A percentile compares a stretch with the other conserved stretches of the same genome.
These are phyloP conservation scores for Cytidiella melzeri DNA, from an alignment of 768 basidiomycete genomes.

Conservation along the genomic window DNA sequence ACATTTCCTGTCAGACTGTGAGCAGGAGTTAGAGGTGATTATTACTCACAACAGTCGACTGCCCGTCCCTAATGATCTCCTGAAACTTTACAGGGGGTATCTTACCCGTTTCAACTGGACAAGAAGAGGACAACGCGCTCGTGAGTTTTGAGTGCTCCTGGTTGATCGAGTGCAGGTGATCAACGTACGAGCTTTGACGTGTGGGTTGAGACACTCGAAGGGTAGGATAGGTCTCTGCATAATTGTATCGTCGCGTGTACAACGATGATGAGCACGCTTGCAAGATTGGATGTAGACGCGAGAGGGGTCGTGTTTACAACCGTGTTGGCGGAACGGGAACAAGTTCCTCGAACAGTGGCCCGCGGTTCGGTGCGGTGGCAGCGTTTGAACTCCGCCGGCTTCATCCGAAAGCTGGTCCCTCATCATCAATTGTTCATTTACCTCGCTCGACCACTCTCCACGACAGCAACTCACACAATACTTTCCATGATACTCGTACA, in stretches of 20 bases:
- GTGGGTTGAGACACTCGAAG: slow-evolving; percentile 17
- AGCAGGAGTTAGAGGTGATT: not conserved
- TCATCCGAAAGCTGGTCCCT: not conserved
- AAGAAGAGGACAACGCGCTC: slow-evolving; percentile 16
- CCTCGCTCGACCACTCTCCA: too few relatives aligned
- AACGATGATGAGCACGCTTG: not conserved
- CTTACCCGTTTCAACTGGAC: slow-evolving; percentile 35
- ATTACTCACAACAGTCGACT: slow-evolving; percentile 70
- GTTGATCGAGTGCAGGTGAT: slow-evolving; percentile 1
- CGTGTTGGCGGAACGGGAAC: not conserved
- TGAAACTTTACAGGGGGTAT: slow-evolving; percentile 85
- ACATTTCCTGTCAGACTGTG: slow-evolving; percentile 15
- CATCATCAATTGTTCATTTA: too few relatives aligned
- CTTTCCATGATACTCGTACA: too few relatives aligned
- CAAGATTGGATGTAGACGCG: not conserved
- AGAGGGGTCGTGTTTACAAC: not conserved
- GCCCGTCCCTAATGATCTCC: slow-evolving; percentile 81
- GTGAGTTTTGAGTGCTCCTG: slow-evolving; percentile 30
- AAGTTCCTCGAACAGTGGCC: not conserved
- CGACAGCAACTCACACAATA: too few relatives aligned
- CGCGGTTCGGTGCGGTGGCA: not conserved
- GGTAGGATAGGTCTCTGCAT: slow-evolving; percentile 15
- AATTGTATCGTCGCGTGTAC: not conserved
- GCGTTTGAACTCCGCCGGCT: not conserved
- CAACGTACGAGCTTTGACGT: slow-evolving; percentile 25